phyloP scores from a whole-genome alignment of 2,329 filamentous ascomycete genomes.

The Xylaria digitata region DNA sequence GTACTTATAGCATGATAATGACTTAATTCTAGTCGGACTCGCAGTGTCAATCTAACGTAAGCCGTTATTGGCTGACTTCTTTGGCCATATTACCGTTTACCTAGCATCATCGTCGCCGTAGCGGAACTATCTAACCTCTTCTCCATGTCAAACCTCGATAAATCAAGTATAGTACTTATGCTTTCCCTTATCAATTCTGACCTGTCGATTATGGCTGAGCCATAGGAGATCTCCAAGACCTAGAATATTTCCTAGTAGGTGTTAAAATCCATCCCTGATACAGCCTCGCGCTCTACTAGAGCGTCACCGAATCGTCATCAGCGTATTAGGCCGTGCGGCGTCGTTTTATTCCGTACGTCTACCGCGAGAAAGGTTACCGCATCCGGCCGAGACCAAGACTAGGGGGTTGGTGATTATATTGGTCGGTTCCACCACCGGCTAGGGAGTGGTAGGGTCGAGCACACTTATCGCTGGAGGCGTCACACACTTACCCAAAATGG shows the following conservation, averaged over 20 bases:
- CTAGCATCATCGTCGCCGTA: neutral
- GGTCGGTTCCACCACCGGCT: constrained; percentile 21
- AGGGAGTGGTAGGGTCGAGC: constrained; percentile 8
- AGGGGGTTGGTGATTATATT: constrained; percentile 1
- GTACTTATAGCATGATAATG: neutral
- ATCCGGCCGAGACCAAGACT: neutral
- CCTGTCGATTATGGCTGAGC: neutral
- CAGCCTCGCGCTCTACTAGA: neutral
- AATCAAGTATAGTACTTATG: neutral
- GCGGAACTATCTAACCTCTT: neutral
- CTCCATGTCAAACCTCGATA: neutral
- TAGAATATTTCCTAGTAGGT: neutral
- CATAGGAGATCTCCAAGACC: neutral
- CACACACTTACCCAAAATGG: constrained; percentile 21
- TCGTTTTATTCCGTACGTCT: neutral
- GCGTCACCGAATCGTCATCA: neutral
- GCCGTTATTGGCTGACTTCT: neutral
- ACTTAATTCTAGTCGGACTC: neutral
- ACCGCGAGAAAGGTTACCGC: constrained; percentile 1
- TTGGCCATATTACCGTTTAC: neutral
- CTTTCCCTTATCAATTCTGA: neutral
- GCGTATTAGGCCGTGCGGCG: neutral
- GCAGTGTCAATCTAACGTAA: neutral
- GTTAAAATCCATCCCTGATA: neutral
- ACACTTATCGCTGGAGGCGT: constrained; percentile 27